Base-by-base conservation (phyloP, 176 grass and related monocot species). In the Areca catechu region DNA sequence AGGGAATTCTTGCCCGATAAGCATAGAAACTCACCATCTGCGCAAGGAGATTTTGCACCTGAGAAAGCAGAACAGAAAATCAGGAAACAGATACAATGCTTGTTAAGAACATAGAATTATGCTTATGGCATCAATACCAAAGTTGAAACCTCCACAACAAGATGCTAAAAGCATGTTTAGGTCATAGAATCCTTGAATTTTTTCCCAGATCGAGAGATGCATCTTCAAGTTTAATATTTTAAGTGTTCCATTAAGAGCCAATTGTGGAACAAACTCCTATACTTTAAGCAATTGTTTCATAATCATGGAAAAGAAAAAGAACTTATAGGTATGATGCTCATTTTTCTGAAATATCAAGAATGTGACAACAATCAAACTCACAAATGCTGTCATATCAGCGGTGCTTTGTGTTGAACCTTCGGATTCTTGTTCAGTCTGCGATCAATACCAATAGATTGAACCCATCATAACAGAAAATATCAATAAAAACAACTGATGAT, bases 41-140 rank as follows among this genome's bases (percentile, higher is more conserved):
- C 63, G 80, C 24, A 5, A 97, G 86, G 82, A 97, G 86, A 29
- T 97, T 86, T 76, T 97, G 83, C 27, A 97, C 83, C 92, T 97
- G 75, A 60, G 76, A 82, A 51, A 15, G 19, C 24, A 1, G 60
- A 30, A 65, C 50, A 43, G 7, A 29, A 25, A 51, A 60, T 92
- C 53, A 79, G 15, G 9, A 22, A 71, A 15, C 6, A 5, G 34
- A 12, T 12, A 10, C 12, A 10, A 12, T 37, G 7, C 34, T 12
- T 2, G 0, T 37, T 37, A 37, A 12, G 34, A 37, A 37, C 34
- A 10, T 37, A 37, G 34, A 12, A 37, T 37, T 37, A 37, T 37
- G 34, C 34, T 37, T 37, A 37, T 37, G 34, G 34, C 34, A 37
- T 37, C 9, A 37, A 2, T 37, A 37, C 34, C 7, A 23, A 53